A percentile compares a stretch with the other conserved stretches of the same genome.
These are phyloP conservation scores for Didymella sp. DNA, from an alignment of 2,329 filamentous ascomycete species.

Conservation along the genomic window DNA sequence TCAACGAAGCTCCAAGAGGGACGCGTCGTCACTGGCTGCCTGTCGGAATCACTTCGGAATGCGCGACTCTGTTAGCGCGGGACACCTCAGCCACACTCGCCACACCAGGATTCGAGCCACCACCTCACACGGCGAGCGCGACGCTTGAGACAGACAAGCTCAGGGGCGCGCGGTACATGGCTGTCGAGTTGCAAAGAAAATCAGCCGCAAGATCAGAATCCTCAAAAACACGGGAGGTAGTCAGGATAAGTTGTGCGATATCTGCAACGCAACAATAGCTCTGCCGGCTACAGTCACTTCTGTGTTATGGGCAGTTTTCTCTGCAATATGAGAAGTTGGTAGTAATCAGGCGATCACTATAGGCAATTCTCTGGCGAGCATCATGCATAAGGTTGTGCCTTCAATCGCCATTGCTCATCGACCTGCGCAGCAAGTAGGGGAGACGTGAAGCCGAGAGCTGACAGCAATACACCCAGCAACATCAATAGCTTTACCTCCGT, in stretches of 20 bases:
- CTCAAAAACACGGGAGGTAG: too few relatives aligned
- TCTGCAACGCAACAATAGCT: too few relatives aligned
- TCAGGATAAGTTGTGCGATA: too few relatives aligned
- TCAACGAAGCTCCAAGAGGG: slow-evolving; percentile 5
- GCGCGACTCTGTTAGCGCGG: slow-evolving; percentile 4
- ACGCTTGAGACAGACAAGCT: background rate
- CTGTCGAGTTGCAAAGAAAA: too few relatives aligned
- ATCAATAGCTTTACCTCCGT: background rate
- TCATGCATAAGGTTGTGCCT: too few relatives aligned
- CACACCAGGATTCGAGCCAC: background rate
- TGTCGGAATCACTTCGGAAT: slow-evolving; percentile 1
- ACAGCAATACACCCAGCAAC: background rate
- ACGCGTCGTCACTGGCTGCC: slow-evolving; percentile 22
- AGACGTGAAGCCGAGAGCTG: background rate
- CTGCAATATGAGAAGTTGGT: too few relatives aligned
- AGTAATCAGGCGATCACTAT: background rate
- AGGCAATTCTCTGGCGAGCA: background rate
- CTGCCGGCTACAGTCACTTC: too few relatives aligned
- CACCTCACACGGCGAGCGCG: background rate
- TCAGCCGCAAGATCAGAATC: too few relatives aligned
- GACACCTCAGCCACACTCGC: slow-evolving; percentile 7
- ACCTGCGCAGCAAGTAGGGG: background rate
- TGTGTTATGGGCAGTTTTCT: too few relatives aligned
- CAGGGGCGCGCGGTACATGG: background rate
- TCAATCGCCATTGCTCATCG: background rate